Evolutionary conservation across 2,329 filamentous ascomycete genomes (phyloP), one percentile per base, ranked within the genome.

Genomic region (Leptographium radiaticola): DNA sequence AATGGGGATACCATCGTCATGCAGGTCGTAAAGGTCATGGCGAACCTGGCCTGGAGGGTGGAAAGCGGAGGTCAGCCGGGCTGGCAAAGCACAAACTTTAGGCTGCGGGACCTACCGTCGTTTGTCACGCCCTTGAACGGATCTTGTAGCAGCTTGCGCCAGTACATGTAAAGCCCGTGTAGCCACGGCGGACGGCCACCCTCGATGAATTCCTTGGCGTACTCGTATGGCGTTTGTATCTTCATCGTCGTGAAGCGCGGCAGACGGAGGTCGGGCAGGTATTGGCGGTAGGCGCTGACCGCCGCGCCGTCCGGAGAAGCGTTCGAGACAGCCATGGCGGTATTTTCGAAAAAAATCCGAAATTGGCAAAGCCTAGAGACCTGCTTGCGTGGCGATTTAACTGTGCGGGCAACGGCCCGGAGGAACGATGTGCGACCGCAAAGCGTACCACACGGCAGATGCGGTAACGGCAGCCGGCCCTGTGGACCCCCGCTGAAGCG

Each of bases 71-170:
- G 36, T 50, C 18, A 50, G 45, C 15, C 11, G 4, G 18, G 20
- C 2, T 12, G 2, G 18, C 10, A 33, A n/a, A 33, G 15, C 2
- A 18, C 16, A 4, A n/a, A 34, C 25, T 25, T 25, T 25, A 2
- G 25, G 2, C 25, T 25, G 51, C 2, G 38, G 16, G 30, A 59
- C 67, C 33, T 67, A 75, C 84, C 86, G 58, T 89, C 82, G 12
- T 67, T 80, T 0, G 86, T 88, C 20, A 89, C 71, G 30, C 86
- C 86, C 61, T 77, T 81, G 64, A 80, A 89, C 0, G 86, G 84
- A 66, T 87, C 83, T 53, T 79, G 68, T 31, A 82, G 68, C 10
- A 84, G 64, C 38, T 75, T 69, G 49, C 70, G 64, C 80, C 81
- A 84, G 62, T 82, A 77, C 57, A 72, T 63, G 55, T 79, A 83